Base-by-base conservation (phyloP, 345 rosid species). In the Jatropha curcas region DNA sequence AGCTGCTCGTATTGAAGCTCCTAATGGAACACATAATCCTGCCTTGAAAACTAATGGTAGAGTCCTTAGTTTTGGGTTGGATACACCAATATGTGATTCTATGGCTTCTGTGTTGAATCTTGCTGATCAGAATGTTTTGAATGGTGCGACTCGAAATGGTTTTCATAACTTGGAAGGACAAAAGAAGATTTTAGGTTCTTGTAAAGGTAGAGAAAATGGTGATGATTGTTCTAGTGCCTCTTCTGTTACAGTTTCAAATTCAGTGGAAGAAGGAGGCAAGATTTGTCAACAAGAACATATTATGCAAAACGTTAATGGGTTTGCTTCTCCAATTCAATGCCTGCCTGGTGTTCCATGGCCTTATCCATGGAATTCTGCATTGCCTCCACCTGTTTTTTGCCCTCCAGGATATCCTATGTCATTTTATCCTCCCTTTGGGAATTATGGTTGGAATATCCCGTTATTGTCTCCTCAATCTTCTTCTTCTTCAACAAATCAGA, bases 301-400 rank as follows among this genome's bases (percentile, higher is more conserved):
- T 41, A 48, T 37, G 69, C 82, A 62, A 56, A 86, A 77, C 71
- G 69, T 79, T 62, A 85, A 85, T 69, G 89, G 87, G 28, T 85
- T 65, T 39, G 27, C 72, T 35, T 59, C 75, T 59, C 76, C 80
- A 46, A 59, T 77, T 37, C 67, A 63, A 58, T 71, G 63, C 43
- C 55, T 77, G 45, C 72, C 76, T 35, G 72, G 58, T 77, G 76
- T 72, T 82, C 80, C 98, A 60, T 93, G 98, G 98, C 89, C 93
- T 41, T 93, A 88, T 76, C 87, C 87, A 3, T 88, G 97, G 90
- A 87, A 85, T 53, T 64, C 79, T n/a, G 48, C 74, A 55, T 20
- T 70, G 31, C 84, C 92, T 12, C 88, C 87, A 56, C 87, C 89
- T 0, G 61, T 66, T 33, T 76, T 76, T 58, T 71, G 66, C 53